Base-by-base conservation (phyloP, 176 grass and related monocot genomes). In the Coix lacrymajobi region DNA sequence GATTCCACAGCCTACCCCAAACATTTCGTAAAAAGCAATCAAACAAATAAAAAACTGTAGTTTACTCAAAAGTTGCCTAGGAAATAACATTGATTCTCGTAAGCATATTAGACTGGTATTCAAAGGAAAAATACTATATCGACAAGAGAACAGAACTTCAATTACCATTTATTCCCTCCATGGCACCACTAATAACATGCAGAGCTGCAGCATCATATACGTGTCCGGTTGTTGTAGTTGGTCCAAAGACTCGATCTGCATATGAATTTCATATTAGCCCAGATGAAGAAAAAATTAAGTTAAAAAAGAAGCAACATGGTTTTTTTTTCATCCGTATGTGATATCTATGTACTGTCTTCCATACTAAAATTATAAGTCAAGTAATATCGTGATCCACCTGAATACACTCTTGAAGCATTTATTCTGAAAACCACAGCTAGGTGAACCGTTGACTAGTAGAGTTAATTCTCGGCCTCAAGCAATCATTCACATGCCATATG, bases 101-200 rank as follows among this genome's bases (percentile, higher is more conserved):
- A 76, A 75, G 24, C 52, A 74, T 15, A 75, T 1, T n/a, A 58
- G 19, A 61, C 19, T 31, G 34, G n/a, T 58, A 25, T 25, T 58
- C n/a, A 52, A 34, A 78, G 15, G 22, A 15, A 4, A 81, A 45
- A 36, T 8, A 11, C 19, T 77, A 46, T 13, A 34, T 3, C 12
- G 58, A 76, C 5, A 68, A 75, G n/a, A 91, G 46, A 77, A 68
- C 17, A 66, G 48, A 75, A 86, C 31, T 79, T 57, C 24, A 56
- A 65, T 91, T 96, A 92, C 93, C 93, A 80, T 96, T 96, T 90
- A 96, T 84, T 44, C 93, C 93, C 45, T 92, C 80, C 93, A 96
- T 92, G 61, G 88, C 76, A 77, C 93, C 83, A 77, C 88, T 78
- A 61, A 97, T 81, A 43, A 91, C 94, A 87, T 93, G 91, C 48